These are phyloP conservation scores for Pythium aquatile DNA, from an alignment of 352 stramenopile species.

Conservation along the genomic window DNA sequence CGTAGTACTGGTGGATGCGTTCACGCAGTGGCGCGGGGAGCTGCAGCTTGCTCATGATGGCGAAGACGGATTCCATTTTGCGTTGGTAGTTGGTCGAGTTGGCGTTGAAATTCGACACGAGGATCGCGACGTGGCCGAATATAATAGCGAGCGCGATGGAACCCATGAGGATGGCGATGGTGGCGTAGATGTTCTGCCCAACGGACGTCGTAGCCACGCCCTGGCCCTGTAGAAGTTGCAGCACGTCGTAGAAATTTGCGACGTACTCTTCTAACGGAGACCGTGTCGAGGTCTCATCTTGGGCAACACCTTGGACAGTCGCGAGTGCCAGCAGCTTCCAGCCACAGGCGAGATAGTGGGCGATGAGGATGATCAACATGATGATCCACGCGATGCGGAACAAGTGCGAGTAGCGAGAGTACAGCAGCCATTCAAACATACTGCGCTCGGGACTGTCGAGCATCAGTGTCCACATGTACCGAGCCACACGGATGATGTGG, in stretches of 20 bases:
- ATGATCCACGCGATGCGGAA: slow-evolving; percentile 44
- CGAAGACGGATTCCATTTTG: slow-evolving; percentile 69
- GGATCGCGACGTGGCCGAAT: slow-evolving; percentile 62
- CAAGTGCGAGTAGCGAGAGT: slow-evolving; percentile 52
- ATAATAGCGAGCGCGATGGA: slow-evolving; percentile 60
- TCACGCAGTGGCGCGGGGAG: slow-evolving; percentile 44
- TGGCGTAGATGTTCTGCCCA: slow-evolving; percentile 45
- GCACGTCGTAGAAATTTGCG: slow-evolving; percentile 38
- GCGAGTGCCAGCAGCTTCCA: slow-evolving; percentile 36
- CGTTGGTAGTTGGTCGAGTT: slow-evolving; percentile 54
- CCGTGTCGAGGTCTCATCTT: neutral
- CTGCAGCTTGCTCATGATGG: slow-evolving; percentile 54
- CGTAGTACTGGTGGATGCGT: slow-evolving; percentile 61
- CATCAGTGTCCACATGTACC: slow-evolving; percentile 26
- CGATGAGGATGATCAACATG: slow-evolving; percentile 38
- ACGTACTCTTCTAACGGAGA: slow-evolving; percentile 29
- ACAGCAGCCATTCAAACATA: slow-evolving; percentile 42
- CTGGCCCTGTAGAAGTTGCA: slow-evolving; percentile 57
- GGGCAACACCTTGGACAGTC: neutral
- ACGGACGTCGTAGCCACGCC: slow-evolving; percentile 29
- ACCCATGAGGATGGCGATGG: slow-evolving; percentile 44
- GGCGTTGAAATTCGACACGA: slow-evolving; percentile 62
- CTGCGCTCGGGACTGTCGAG: slow-evolving; percentile 12
- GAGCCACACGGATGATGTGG: slow-evolving; percentile 33
- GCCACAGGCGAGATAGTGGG: slow-evolving; percentile 50